phyloP scores from a whole-genome alignment of 352 stramenopile genomes.

The Phytopythium kandeliae region DNA sequence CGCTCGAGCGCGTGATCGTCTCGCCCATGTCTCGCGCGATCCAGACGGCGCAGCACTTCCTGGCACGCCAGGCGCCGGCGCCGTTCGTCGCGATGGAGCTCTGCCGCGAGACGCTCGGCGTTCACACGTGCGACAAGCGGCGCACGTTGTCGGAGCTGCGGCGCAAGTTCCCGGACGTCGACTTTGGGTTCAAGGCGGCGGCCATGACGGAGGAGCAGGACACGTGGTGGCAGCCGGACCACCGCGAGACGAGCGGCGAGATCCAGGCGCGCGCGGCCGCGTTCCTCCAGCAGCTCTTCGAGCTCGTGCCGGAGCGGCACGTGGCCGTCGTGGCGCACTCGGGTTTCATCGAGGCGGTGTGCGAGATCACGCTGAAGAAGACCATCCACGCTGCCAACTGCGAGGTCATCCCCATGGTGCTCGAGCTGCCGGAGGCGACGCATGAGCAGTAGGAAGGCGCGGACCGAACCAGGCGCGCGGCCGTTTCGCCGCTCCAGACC shows the following conservation, averaged over 20 bases:
- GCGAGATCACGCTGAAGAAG: conserved; percentile 33
- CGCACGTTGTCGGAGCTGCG: conserved; percentile 32
- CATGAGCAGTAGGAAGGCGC: too few species aligned
- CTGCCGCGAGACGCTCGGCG: conserved; percentile 55
- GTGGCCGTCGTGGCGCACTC: conserved; percentile 63
- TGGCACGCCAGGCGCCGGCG: conserved; percentile 26
- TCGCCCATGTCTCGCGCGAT: conserved; percentile 66
- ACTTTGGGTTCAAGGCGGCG: conserved; percentile 30
- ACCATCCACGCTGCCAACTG: conserved; percentile 37
- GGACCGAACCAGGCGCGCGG: not conserved
- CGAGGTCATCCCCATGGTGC: conserved; percentile 39
- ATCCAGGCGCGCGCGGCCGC: conserved; percentile 33
- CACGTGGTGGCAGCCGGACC: conserved; percentile 38
- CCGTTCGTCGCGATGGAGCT: conserved; percentile 58
- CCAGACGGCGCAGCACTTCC: conserved; percentile 65
- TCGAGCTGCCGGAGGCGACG: conserved; percentile 15
- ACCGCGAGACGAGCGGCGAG: conserved; percentile 61
- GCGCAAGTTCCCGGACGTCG: conserved; percentile 48
- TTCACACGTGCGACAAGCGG: conserved; percentile 69
- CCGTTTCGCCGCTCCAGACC: conserved; percentile 1
- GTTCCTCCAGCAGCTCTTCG: conserved; percentile 53
- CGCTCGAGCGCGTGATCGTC: conserved; percentile 55
- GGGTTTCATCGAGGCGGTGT: conserved; percentile 60
- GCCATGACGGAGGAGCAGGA: conserved; percentile 51
- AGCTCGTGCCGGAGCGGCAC: conserved; percentile 39